Percentiles rank a stretch among this genome's conserved stretches.
Conservation (phyloP, 2,329 filamentous ascomycete species). For the Gnomoniopsis smithogilvyi region DNA sequence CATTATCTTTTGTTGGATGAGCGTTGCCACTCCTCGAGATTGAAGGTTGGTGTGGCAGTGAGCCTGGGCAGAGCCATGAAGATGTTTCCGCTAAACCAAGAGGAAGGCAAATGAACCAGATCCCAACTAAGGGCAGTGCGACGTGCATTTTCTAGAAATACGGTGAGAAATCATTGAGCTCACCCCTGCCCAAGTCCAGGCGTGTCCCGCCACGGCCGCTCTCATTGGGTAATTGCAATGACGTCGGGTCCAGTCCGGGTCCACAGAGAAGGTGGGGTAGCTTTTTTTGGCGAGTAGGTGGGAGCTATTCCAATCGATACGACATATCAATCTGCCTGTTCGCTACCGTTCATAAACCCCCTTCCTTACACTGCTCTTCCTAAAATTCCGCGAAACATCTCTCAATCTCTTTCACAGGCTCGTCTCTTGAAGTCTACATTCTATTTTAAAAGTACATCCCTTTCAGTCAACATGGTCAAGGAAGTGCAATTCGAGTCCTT, state of each 20-base stretch:
- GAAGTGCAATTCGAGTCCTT: constrained; percentile 83
- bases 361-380: background rate
- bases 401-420: background rate
- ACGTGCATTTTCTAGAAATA: background rate
- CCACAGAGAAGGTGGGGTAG: constrained; percentile 5
- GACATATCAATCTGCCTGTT: background rate
- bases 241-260: background rate
- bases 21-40: no score
- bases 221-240: constrained; percentile 14
- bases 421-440: background rate
- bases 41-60: background rate
- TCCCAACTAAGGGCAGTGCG: no score
- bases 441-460: constrained; percentile 14
- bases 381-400: background rate
- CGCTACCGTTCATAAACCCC: background rate
- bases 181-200: background rate
- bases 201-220: background rate
- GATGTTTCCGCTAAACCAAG: background rate
- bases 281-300: constrained; percentile 7
- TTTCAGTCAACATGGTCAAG: constrained; percentile 60
- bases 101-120: background rate
- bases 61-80: background rate
- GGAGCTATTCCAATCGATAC: constrained; percentile 1
- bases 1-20: no score
- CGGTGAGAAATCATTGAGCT: background rate